Conservation (phyloP, 208 protist species). For the Leishmania braziliensis region DNA sequence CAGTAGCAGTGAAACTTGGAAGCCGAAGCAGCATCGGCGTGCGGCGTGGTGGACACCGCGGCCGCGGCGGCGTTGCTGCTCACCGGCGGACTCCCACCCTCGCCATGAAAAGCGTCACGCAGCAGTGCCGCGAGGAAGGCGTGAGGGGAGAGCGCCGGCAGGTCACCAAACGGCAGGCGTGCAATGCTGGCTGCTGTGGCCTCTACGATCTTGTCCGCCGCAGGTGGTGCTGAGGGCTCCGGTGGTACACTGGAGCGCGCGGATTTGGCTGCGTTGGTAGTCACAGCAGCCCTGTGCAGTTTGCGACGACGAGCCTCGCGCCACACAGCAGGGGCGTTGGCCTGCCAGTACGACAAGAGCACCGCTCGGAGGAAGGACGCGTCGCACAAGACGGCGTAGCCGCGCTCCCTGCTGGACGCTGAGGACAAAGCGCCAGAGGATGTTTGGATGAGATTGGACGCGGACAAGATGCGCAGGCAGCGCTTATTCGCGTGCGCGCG, state of each 20-base stretch:
- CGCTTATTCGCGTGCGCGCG: slow-evolving; percentile 85
- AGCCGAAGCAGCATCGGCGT: neutral
- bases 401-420: slow-evolving; percentile 14
- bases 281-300: slow-evolving; percentile 12
- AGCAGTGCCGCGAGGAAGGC: slow-evolving; percentile 24
- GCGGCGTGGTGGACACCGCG: neutral
- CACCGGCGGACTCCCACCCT: neutral
- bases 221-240: neutral
- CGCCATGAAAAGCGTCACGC: slow-evolving; percentile 24
- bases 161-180: slow-evolving; percentile 27
- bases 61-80: neutral
- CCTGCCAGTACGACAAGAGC: slow-evolving; percentile 42
- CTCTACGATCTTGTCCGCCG: neutral
- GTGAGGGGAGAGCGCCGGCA: slow-evolving; percentile 10
- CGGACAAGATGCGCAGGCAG: slow-evolving; percentile 62
- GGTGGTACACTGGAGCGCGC: neutral
- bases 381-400: slow-evolving; percentile 70
- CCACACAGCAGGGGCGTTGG: slow-evolving; percentile 28
- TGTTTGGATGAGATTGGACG: slow-evolving; percentile 48
- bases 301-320: slow-evolving; percentile 26
- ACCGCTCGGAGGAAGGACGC: slow-evolving; percentile 77
- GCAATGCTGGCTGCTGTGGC: slow-evolving; percentile 16
- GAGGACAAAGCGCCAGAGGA: neutral
- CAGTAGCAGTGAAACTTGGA: slow-evolving; percentile 24
- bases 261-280: neutral